Conservation (phyloP, 2,329 filamentous ascomycete genomes). For the Alternaria ethzedia region DNA sequence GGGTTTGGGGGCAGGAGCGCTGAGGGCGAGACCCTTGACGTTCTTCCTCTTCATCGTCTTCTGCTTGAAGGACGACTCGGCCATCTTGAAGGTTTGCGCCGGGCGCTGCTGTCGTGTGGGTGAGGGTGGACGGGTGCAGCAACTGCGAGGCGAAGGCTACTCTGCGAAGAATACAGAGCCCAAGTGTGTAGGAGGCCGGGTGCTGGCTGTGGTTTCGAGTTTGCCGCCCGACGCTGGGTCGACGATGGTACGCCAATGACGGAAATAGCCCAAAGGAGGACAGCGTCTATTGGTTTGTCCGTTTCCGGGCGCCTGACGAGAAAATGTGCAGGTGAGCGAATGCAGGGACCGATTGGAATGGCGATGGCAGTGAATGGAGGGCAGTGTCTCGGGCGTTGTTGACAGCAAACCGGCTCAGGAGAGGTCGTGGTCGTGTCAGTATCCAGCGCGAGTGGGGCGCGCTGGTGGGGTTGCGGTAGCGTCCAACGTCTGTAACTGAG, state of each 20-base stretch:
- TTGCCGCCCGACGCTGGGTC: conserved; percentile 47
- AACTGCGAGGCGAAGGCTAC: conserved; percentile 2
- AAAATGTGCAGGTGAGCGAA: conserved; percentile 17
- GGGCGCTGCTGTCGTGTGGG: conserved; percentile 17
- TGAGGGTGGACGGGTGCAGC: conserved; percentile 4
- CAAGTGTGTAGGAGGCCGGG: conserved; percentile 11
- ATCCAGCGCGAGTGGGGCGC: conserved; percentile 31
- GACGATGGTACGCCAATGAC: conserved; percentile 47
- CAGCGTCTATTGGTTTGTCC: conserved; percentile 50
- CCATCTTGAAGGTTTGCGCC: conserved; percentile 53
- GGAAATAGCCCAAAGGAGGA: conserved; percentile 39
- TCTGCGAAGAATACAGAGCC: conserved; percentile 14
- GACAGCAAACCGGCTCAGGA: conserved; percentile 27
- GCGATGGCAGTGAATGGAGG: conserved; percentile 11
- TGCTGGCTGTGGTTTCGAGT: conserved; percentile 37
- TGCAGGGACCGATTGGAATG: conserved; percentile 31
- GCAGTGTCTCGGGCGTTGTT: conserved; percentile 25
- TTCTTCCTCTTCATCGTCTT: conserved; percentile 98
- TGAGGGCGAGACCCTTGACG: conserved; percentile 92
- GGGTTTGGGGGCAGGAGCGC: conserved; percentile 73
- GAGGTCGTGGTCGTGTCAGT: conserved; percentile 27
- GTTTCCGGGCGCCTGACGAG: conserved; percentile 31
- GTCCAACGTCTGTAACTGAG: conserved; percentile 16
- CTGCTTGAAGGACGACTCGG: conserved; percentile 65
- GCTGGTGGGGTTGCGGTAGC: conserved; percentile 30